Evolutionary conservation across 495 filamentous ascomycete genomes (phyloP), one percentile per base, ranked within the genome.

Genomic region (Penicillium malachiteum): DNA sequence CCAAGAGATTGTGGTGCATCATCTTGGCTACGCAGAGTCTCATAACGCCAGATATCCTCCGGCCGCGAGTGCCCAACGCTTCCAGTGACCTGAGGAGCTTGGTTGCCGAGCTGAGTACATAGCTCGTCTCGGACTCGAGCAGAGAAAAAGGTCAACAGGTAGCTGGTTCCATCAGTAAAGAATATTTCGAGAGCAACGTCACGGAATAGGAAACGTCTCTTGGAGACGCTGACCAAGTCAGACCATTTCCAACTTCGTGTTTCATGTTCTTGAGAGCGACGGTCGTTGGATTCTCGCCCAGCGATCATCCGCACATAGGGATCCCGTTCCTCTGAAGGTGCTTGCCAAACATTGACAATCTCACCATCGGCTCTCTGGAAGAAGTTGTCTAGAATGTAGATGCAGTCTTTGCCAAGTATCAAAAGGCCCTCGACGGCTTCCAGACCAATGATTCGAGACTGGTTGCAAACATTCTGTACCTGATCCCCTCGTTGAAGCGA

Each of bases 111-210:
- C 54, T 84, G 88, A 17, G 78, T 78, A 60, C 87, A 89, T 10
- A 98, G 76, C 40, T 89, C 87, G 69, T 97, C 89, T 63, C 95
- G 82, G 55, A 84, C 78, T 37, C 74, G 67, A 1, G 85, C 78
- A 34, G 87, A 89, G 41, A 88, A 87, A 2, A 90, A 86, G 0
- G 92, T 96, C 32, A 98, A 71, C 26, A 98, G 79, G 68, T 96
- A 98, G 72, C 95, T 98, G 42, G 90, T 85, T 10, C 94, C 94
- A 73, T 98, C 95, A 0, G 91, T 88, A 67, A 98, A 98, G 76
- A 98, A 98, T 3, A 97, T 80, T 66, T 98, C 94, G 31, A 97
- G 84, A 0, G 89, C 92, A 37, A 97, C 94, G 67, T 97, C 94
- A 21, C 94, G 88, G 71, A 96, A 96, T 1, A 98, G 76, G 71